Conservation (phyloP, 805 yeast species). For the Cephaloascus albidus region DNA sequence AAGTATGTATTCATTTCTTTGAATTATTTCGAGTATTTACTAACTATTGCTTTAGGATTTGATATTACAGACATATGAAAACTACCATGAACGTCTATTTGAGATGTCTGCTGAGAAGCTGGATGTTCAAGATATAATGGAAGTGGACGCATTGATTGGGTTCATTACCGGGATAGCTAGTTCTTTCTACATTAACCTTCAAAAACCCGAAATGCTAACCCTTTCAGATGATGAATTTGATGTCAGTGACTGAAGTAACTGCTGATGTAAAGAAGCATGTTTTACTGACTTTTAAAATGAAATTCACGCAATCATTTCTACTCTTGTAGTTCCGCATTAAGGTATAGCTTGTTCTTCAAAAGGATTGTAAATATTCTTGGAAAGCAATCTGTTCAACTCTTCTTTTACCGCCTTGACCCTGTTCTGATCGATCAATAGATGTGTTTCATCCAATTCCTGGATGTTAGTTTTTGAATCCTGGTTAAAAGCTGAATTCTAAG, state of each 20-base stretch:
- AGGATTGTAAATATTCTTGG: constrained; percentile 82
- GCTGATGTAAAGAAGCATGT: too few species aligned
- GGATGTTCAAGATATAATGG: constrained; percentile 44
- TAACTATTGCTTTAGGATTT: constrained; percentile 27
- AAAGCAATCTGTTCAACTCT: constrained; percentile 66
- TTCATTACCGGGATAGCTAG: constrained; percentile 29
- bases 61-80: constrained; percentile 47
- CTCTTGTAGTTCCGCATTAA: constrained; percentile 1
- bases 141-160: constrained; percentile 49
- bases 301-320: background rate
- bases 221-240: background rate
- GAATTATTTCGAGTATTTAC: background rate
- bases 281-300: background rate
- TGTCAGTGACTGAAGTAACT: background rate
- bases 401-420: constrained; percentile 68
- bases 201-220: background rate
- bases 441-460: constrained; percentile 90
- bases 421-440: constrained; percentile 68
- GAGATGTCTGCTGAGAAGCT: constrained; percentile 14
- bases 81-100: constrained; percentile 29
- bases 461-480: too few species aligned
- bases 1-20: constrained; percentile 8
- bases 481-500: too few species aligned
- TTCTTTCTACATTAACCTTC: background rate
- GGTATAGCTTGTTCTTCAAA: constrained; percentile 55